Base-by-base conservation (phyloP, 495 filamentous ascomycete species). In the Talaromyces thailandensis region DNA sequence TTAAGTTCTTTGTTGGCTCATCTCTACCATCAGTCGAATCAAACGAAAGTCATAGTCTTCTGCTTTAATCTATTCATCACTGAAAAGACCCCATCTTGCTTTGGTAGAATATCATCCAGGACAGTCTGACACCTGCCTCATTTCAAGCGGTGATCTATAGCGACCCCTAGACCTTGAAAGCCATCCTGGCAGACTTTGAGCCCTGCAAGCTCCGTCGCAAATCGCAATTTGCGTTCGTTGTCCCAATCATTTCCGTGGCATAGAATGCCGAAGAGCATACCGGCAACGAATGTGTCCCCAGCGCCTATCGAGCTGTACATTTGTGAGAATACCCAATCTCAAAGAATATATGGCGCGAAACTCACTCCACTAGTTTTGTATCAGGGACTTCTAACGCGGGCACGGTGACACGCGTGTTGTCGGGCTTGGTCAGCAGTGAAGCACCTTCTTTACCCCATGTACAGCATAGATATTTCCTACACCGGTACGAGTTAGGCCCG, bases 231-330 rank as follows among this genome's bases (percentile, higher is more conserved):
- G 58, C 70, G 70, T 56, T 71, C 64, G 21, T 77, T 67, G 65
- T 75, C 68, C 85, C 84, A 86, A 64, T 79, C 76, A 23, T 77
- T 65, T 25, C 64, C 63, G 66, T 79, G 81, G 64, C 75, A 82
- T 52, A 79, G 71, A 64, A 88, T 67, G 21, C 78, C 80, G 68
- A 85, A 90, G 48, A 90, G 70, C 70, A 90, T 83, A 25, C 86
- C 88, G 7, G 87, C 88, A 63, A 88, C 84, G 65, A 91, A 90
- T 1, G 88, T 90, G 68, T 91, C 88, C 66, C 88, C 88, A 62
- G 88, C 88, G 51, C 87, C 87, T 56, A 89, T 80, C 9, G 86
- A 80, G 66, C 86, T 90, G 24, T 50, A 56, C 26, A 35, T 16
- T 4, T 21, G 40, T 77, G 45, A 72, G 70, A n/a, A n/a, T 51